These are phyloP conservation scores for Scortechinia acanthostroma DNA, from an alignment of 2,329 filamentous ascomycete genomes.

Conservation along the genomic window DNA sequence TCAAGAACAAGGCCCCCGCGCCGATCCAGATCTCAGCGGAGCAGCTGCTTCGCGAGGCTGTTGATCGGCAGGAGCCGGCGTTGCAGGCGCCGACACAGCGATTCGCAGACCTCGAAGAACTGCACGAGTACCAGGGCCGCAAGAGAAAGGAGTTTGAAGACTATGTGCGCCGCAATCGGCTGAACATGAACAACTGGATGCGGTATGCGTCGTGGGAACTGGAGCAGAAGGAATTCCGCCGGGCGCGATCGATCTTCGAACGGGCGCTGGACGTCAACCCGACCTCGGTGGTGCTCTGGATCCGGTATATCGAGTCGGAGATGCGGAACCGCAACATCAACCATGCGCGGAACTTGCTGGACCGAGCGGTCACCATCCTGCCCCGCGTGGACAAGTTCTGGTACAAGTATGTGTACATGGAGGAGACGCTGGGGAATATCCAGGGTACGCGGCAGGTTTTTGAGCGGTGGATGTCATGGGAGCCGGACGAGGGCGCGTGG, in stretches of 20 bases:
- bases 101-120: slow-evolving; percentile 92
- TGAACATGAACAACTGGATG: slow-evolving; percentile 99
- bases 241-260: slow-evolving; percentile 89
- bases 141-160: slow-evolving; percentile 96
- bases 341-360: slow-evolving; percentile 87
- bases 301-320: slow-evolving; percentile 89
- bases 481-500: slow-evolving; percentile 93
- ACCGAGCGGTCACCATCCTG: slow-evolving; percentile 86
- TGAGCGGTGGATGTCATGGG: slow-evolving; percentile 97
- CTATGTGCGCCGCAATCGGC: slow-evolving; percentile 87
- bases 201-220: slow-evolving; percentile 96
- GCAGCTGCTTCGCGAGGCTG: slow-evolving; percentile 92
- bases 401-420: slow-evolving; percentile 99
- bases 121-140: slow-evolving; percentile 92
- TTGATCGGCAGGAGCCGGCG: slow-evolving; percentile 85
- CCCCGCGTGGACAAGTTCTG: slow-evolving; percentile 91
- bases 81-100: slow-evolving; percentile 87
- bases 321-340: slow-evolving; percentile 96
- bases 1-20: slow-evolving; percentile 97
- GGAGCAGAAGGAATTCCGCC: slow-evolving; percentile 92
- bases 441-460: slow-evolving; percentile 88
- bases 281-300: slow-evolving; percentile 80
- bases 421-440: slow-evolving; percentile 93
- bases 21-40: slow-evolving; percentile 89
- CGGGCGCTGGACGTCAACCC: slow-evolving; percentile 85